Evolutionary conservation across 768 basidiomycete genomes (phyloP).

Genomic region (Kwoniella europaea): DNA sequence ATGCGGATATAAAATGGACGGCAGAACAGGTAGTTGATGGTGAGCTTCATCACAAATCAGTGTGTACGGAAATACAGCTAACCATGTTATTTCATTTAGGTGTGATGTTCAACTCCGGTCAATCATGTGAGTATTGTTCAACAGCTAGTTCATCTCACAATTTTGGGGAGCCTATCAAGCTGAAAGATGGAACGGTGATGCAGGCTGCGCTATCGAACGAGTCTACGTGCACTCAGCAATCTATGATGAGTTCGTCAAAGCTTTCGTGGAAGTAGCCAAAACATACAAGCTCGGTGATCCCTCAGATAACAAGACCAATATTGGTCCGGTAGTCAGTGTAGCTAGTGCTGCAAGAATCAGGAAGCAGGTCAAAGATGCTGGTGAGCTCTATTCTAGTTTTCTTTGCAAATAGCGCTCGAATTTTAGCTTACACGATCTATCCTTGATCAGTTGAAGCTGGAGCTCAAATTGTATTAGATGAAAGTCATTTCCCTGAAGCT

Average conservation of each 20-base stretch:
- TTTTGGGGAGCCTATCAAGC: slow-evolving; percentile 77
- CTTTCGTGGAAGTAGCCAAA: slow-evolving; percentile 76
- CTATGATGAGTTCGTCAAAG: slow-evolving; percentile 77
- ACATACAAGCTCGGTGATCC: slow-evolving; percentile 89
- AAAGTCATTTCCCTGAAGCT: slow-evolving; percentile 68
- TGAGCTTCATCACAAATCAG: slow-evolving; percentile 53
- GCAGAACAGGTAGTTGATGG: slow-evolving; percentile 89
- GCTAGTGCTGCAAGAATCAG: slow-evolving; percentile 82
- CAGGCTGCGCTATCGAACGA: slow-evolving; percentile 81
- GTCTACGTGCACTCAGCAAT: slow-evolving; percentile 90
- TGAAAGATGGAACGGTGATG: neutral
- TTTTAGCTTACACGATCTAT: too few species aligned
- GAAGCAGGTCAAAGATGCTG: slow-evolving; percentile 82
- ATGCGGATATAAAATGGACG: slow-evolving; percentile 82
- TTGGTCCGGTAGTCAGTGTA: slow-evolving; percentile 91
- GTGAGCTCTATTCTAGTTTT: slow-evolving; percentile 60
- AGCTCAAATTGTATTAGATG: slow-evolving; percentile 75
- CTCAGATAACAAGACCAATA: slow-evolving; percentile 70
- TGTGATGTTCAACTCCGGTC: slow-evolving; percentile 95
- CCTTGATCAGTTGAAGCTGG: slow-evolving; percentile 69
- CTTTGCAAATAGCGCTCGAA: neutral
- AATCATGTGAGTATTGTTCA: slow-evolving; percentile 68
- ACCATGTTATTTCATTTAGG: slow-evolving; percentile 61
- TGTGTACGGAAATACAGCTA: neutral
- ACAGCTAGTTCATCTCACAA: neutral